These are phyloP conservation scores for Podospora sp. DNA, from an alignment of 495 filamentous ascomycete species.

Conservation along the genomic window DNA sequence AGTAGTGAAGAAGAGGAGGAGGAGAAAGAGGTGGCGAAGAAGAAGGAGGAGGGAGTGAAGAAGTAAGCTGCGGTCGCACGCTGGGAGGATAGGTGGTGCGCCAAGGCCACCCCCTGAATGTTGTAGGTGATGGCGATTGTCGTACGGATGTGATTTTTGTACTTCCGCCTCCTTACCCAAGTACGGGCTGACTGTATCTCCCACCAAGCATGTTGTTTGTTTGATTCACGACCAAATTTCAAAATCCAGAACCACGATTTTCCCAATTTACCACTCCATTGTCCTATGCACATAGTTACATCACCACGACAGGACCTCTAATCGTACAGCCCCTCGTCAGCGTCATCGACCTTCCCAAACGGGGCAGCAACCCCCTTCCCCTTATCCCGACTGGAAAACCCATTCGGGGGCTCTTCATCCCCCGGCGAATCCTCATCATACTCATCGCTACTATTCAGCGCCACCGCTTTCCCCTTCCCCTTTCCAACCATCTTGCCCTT, in stretches of 20 bases:
- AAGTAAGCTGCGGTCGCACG: not conserved
- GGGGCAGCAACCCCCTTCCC: conserved; percentile 48
- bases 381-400: conserved; percentile 47
- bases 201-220: not conserved
- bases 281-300: conserved; percentile 1
- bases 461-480: conserved; percentile 48
- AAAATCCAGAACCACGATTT: not conserved
- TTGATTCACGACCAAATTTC: not conserved
- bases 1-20: conserved; percentile 29
- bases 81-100: not conserved
- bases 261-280: not conserved
- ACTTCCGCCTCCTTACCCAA: too few species aligned
- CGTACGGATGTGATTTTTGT: not conserved
- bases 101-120: not conserved
- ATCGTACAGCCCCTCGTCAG: conserved; percentile 42
- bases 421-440: conserved; percentile 21
- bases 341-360: conserved; percentile 29
- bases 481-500: conserved; percentile 55
- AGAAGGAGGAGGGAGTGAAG: conserved; percentile 10
- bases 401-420: conserved; percentile 15
- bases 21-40: conserved; percentile 24
- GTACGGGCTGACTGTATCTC: not conserved
- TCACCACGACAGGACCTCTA: conserved; percentile 10
- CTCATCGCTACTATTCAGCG: conserved; percentile 25
- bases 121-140: not conserved